Evolutionary conservation across 768 basidiomycete species (phyloP).

Genomic region (Daedaleopsis sinensis): DNA sequence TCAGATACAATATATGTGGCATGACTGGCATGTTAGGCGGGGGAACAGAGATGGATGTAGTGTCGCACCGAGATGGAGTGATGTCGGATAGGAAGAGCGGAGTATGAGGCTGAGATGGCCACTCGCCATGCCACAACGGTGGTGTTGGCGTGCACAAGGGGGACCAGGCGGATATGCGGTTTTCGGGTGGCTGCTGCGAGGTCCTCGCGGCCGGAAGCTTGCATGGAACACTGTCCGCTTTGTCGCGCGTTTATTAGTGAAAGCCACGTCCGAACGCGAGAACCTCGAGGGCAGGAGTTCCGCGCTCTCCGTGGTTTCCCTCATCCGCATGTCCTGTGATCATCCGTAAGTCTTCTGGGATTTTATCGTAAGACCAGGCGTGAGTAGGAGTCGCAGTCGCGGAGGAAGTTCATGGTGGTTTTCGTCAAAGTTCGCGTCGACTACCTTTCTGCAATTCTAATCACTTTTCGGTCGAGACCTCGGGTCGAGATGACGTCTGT

Average conservation of each 20-base stretch:
- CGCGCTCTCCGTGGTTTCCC: conserved; percentile 17
- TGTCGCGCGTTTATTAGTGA: neutral
- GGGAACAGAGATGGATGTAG: neutral
- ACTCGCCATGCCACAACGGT: conserved; percentile 10
- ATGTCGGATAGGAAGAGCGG: conserved; percentile 14
- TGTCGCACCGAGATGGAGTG: conserved; percentile 2
- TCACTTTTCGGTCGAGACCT: conserved; percentile 5
- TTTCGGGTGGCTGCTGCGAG: neutral
- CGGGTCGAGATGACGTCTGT: neutral
- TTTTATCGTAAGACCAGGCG: neutral
- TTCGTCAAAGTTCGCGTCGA: neutral
- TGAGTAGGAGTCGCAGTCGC: neutral
- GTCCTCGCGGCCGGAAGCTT: neutral
- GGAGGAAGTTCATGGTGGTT: neutral
- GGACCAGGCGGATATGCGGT: neutral
- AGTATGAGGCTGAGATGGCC: conserved; percentile 8
- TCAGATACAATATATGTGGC: conserved; percentile 11
- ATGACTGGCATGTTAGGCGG: conserved; percentile 1
- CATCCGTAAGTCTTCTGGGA: neutral
- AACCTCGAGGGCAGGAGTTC: conserved; percentile 14
- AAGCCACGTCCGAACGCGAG: conserved; percentile 9
- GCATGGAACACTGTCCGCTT: conserved; percentile 8
- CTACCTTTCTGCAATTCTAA: conserved; percentile 8
- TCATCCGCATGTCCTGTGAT: conserved; percentile 16
- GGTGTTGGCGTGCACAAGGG: conserved; percentile 1